Percentiles rank a stretch among this genome's conserved stretches.
Evolutionary conservation across 352 stramenopile genomes (phyloP).

Genomic region (Pythium aristosporum): DNA sequence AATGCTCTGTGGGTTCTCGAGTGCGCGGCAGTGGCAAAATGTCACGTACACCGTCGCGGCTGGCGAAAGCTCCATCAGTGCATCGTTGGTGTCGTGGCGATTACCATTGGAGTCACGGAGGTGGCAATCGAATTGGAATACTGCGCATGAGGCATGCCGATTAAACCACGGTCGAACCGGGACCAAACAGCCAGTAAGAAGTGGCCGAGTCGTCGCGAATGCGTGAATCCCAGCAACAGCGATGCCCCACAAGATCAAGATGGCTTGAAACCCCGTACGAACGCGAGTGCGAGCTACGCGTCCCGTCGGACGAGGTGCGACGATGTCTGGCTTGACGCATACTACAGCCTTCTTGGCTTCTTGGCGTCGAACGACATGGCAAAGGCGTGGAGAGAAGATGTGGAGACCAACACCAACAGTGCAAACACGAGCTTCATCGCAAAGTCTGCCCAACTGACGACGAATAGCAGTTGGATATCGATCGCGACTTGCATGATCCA

Average conservation of each 20-base stretch:
- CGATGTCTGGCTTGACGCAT: neutral
- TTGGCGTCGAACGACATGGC: neutral
- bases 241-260: neutral
- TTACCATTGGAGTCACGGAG: neutral
- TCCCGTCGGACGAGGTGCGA: neutral
- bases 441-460: neutral
- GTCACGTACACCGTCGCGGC: neutral
- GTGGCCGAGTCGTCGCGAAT: neutral
- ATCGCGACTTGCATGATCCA: constrained; percentile 2
- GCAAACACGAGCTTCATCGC: constrained; percentile 1
- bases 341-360: neutral
- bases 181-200: neutral
- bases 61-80: neutral
- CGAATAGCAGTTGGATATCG: constrained; percentile 1
- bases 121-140: constrained; percentile 1
- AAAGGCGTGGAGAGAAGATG: neutral
- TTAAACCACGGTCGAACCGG: neutral
- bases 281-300: neutral
- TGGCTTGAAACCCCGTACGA: neutral
- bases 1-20: neutral
- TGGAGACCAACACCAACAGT: constrained; percentile 1
- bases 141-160: neutral
- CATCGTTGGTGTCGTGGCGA: neutral
- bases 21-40: neutral
- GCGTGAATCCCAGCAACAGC: neutral